Percentiles rank a stretch among this genome's conserved stretches.
These are phyloP conservation scores for Lolium rigidum DNA, from an alignment of 176 grass and related monocot species.

Conservation along the genomic window DNA sequence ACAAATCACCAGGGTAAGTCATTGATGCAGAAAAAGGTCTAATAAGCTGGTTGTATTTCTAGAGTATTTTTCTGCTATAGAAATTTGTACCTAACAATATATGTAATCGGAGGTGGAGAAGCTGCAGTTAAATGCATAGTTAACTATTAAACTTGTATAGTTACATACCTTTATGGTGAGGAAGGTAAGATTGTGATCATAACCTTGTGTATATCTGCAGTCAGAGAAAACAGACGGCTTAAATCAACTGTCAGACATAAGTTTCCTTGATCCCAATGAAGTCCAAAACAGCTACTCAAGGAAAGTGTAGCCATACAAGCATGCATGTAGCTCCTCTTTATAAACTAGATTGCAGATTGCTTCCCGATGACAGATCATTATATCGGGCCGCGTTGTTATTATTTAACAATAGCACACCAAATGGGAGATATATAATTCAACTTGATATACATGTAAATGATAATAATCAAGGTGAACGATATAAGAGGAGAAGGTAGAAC, in stretches of 20 bases:
- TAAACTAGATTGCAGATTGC: too few relatives aligned
- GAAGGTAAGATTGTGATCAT: slow-evolving; percentile 83
- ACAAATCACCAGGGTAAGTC: background rate
- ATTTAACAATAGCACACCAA: background rate
- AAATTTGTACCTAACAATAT: background rate
- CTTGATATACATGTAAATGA: background rate
- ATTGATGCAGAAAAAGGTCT: background rate
- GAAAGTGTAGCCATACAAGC: background rate
- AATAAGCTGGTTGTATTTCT: background rate
- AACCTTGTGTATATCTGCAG: slow-evolving; percentile 77
- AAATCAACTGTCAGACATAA: background rate
- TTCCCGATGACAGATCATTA: too few relatives aligned
- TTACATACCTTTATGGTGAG: slow-evolving; percentile 80
- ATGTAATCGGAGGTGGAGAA: background rate
- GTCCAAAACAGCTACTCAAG: background rate
- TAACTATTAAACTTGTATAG: too few relatives aligned
- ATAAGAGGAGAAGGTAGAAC: background rate
- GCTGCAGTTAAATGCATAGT: background rate
- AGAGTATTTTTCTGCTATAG: background rate
- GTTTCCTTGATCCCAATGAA: background rate
- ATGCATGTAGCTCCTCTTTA: too few relatives aligned
- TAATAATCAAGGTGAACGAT: background rate
- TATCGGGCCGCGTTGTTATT: too few relatives aligned
- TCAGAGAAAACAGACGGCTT: background rate
- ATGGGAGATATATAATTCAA: background rate